Conservation (phyloP, 768 basidiomycete genomes). For the Lentinula sp. region DNA sequence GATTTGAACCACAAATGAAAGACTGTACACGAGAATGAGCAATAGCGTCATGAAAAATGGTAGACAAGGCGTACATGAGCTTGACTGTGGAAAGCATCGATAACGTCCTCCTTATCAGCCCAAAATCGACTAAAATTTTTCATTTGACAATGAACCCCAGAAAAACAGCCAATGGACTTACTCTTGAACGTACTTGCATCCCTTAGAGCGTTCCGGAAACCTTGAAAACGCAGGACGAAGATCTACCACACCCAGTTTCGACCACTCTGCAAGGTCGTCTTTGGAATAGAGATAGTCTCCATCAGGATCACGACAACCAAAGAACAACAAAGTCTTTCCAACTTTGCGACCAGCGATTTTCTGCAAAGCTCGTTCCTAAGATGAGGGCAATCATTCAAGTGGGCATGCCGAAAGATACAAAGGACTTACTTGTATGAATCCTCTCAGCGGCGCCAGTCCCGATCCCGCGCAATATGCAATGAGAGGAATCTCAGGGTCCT, state of each 20-base stretch:
- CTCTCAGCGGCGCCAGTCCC: slow-evolving; percentile 44
- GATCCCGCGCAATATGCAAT: slow-evolving; percentile 42
- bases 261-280: slow-evolving; percentile 36
- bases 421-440: slow-evolving; percentile 28
- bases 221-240: slow-evolving; percentile 38
- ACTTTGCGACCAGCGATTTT: slow-evolving; percentile 35
- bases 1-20: slow-evolving; percentile 36
- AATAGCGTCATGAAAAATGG: background rate
- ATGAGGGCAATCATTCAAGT: background rate
- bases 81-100: slow-evolving; percentile 21
- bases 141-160: background rate
- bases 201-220: slow-evolving; percentile 19
- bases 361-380: slow-evolving; percentile 37
- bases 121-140: slow-evolving; percentile 28
- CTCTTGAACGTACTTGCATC: slow-evolving; percentile 34
- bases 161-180: slow-evolving; percentile 12
- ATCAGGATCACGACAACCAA: slow-evolving; percentile 36
- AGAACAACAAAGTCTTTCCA: slow-evolving; percentile 36
- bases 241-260: slow-evolving; percentile 33
- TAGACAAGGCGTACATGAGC: slow-evolving; percentile 24
- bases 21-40: slow-evolving; percentile 18
- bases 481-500: slow-evolving; percentile 30
- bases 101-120: slow-evolving; percentile 32
- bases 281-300: slow-evolving; percentile 38
- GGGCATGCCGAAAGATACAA: background rate